These are phyloP conservation scores for Colletotrichum simmondsii DNA, from an alignment of 2,329 filamentous ascomycete genomes.

Conservation along the genomic window DNA sequence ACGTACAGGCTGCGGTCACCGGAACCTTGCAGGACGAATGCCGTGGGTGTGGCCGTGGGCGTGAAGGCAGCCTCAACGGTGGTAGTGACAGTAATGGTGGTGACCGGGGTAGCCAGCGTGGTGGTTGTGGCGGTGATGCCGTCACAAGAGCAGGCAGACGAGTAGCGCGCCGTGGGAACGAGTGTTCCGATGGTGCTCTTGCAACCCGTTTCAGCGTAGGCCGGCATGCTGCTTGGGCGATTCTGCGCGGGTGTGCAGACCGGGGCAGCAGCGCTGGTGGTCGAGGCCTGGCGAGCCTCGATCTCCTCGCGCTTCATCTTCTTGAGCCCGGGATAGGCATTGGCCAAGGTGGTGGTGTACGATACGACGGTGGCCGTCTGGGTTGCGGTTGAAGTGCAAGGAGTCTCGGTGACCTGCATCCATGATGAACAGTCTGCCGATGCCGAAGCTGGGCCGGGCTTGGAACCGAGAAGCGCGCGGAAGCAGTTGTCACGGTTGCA, in stretches of 20 bases:
- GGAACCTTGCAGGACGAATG: constrained; percentile 3
- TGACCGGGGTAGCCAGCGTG: constrained; percentile 49
- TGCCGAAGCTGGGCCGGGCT: constrained; percentile 5
- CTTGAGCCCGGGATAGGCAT: constrained; percentile 1
- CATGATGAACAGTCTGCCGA: constrained; percentile 10
- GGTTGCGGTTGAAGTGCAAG: constrained; percentile 12
- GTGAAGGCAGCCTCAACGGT: constrained; percentile 38
- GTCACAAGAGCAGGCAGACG: constrained; percentile 56
- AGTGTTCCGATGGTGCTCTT: constrained; percentile 9
- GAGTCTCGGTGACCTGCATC: constrained; percentile 15
- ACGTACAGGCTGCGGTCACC: not conserved
- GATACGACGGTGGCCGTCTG: constrained; percentile 5
- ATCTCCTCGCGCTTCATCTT: constrained; percentile 12
- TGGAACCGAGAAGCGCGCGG: constrained; percentile 5
- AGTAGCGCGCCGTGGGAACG: constrained; percentile 40
- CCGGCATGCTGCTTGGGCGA: constrained; percentile 9
- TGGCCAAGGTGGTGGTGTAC: constrained; percentile 18
- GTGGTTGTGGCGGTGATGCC: constrained; percentile 51
- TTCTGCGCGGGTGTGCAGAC: constrained; percentile 9
- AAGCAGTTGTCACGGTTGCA: constrained; percentile 23
- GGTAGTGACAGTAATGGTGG: constrained; percentile 52
- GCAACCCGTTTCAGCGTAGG: constrained; percentile 7
- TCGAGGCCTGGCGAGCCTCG: not conserved
- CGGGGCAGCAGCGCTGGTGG: not conserved
- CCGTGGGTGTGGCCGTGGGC: constrained; percentile 10